A percentile compares a stretch with the other conserved stretches of the same genome.
Conservation (phyloP, 2,329 filamentous ascomycete species). For the Ophioceras dolichostomum region DNA sequence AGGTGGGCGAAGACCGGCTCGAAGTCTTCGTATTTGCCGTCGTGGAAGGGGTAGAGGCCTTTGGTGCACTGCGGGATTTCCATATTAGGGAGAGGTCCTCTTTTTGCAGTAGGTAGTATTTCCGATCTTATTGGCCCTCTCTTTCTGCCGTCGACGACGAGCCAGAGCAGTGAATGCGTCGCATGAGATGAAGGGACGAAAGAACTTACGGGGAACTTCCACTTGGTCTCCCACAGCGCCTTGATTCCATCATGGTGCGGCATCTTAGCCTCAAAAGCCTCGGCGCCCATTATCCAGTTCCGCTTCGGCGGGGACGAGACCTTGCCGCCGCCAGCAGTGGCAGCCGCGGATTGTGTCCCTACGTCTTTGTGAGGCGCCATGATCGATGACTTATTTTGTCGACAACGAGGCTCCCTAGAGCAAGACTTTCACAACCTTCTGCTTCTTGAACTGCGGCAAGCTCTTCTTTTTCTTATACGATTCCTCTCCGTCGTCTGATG, state of each 20-base stretch:
- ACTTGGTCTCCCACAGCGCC: slow-evolving; percentile 64
- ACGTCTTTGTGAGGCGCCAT: slow-evolving; percentile 18
- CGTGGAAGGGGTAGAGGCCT: slow-evolving; percentile 64
- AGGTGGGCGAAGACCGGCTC: slow-evolving; percentile 54
- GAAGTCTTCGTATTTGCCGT: slow-evolving; percentile 56
- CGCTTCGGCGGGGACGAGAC: slow-evolving; percentile 5
- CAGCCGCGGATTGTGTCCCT: background rate
- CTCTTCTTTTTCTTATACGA: slow-evolving; percentile 12
- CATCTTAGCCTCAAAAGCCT: slow-evolving; percentile 29
- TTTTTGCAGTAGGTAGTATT: too few relatives aligned
- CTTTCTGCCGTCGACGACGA: too few relatives aligned
- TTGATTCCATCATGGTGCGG: slow-evolving; percentile 48
- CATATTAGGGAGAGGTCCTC: too few relatives aligned
- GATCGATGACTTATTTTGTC: slow-evolving; percentile 2
- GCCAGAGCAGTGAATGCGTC: too few relatives aligned
- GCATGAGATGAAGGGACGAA: background rate
- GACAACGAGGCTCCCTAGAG: slow-evolving; percentile 4
- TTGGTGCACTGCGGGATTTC: slow-evolving; percentile 34
- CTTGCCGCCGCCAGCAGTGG: too few relatives aligned
- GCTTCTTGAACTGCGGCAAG: slow-evolving; percentile 18
- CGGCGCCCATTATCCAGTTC: slow-evolving; percentile 29
- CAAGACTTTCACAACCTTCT: slow-evolving; percentile 16
- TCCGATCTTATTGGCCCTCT: too few relatives aligned
- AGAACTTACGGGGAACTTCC: slow-evolving; percentile 50
- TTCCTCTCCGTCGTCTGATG: too few relatives aligned